Evolutionary conservation across 768 basidiomycete species (phyloP).

Genomic region (Cystobasidiopsis lactophilus): DNA sequence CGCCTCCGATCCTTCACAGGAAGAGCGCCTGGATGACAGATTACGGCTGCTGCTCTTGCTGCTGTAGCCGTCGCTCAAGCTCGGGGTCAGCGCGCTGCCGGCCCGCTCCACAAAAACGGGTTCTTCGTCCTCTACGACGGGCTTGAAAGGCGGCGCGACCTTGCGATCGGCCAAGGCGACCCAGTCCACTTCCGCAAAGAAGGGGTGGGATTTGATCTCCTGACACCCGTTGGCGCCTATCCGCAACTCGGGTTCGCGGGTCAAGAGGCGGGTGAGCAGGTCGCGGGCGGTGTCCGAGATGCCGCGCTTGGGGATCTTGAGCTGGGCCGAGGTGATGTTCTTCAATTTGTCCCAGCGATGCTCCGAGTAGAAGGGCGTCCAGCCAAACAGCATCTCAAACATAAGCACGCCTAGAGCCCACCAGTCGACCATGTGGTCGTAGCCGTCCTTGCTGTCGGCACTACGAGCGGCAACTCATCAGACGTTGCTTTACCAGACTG

Average conservation of each 20-base stretch:
- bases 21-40: neutral
- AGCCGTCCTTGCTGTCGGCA: constrained; percentile 22
- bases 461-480: no score
- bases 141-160: constrained; percentile 89
- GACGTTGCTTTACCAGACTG: no score
- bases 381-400: constrained; percentile 98
- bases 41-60: no score
- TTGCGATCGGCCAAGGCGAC: constrained; percentile 58
- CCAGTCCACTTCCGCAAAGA: constrained; percentile 89
- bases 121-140: constrained; percentile 26
- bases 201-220: constrained; percentile 82
- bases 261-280: constrained; percentile 90
- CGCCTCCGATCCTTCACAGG: no score
- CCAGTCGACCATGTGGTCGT: constrained; percentile 78
- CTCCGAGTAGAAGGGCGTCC: constrained; percentile 96
- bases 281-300: constrained; percentile 55
- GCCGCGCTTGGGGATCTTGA: constrained; percentile 46
- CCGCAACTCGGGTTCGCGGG: constrained; percentile 82
- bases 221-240: constrained; percentile 62
- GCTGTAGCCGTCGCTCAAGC: neutral
- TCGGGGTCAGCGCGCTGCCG: neutral
- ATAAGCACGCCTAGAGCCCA: constrained; percentile 39
- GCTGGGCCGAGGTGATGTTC: constrained; percentile 60
- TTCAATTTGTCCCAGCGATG: constrained; percentile 95
- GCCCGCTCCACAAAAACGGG: neutral